These are phyloP conservation scores for Marvania coccoides DNA, from an alignment of 139 green algal species.

Conservation along the genomic window DNA sequence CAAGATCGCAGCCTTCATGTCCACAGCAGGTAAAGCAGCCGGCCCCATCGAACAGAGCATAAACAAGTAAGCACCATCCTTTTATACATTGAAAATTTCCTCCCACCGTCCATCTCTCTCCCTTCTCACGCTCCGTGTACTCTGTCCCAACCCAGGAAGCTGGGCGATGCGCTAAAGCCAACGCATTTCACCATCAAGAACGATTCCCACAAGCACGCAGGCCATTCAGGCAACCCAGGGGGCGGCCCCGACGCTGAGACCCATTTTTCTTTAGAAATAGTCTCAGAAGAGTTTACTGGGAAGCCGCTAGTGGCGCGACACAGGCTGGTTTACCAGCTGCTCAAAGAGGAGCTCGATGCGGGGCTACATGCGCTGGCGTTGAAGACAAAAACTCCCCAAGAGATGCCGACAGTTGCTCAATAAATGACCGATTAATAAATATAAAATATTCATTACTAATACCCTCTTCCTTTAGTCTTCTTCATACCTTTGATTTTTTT, in stretches of 20 bases:
- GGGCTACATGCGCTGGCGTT: constrained; percentile 43
- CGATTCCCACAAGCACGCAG: constrained; percentile 48
- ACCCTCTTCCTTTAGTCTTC: no score
- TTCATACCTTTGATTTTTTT: no score
- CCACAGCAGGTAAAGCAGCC: not conserved
- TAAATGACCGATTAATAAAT: no score
- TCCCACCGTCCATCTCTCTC: no score
- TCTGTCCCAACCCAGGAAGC: no score
- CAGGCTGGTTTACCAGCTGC: constrained; percentile 43
- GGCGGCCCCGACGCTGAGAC: constrained; percentile 50
- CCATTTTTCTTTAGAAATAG: constrained; percentile 48
- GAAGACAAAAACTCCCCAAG: constrained; percentile 28
- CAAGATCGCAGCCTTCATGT: not conserved
- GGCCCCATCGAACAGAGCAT: constrained; percentile 2
- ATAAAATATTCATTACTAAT: not conserved
- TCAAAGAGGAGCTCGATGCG: constrained; percentile 36
- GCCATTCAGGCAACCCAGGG: constrained; percentile 45
- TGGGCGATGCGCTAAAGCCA: constrained; percentile 26
- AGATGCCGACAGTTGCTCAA: not conserved
- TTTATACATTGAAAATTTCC: no score
- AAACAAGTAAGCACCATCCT: not conserved
- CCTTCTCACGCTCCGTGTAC: no score
- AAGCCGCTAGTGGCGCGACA: constrained; percentile 38
- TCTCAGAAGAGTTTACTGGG: constrained; percentile 37
- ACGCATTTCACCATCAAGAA: constrained; percentile 28